These are phyloP conservation scores for Pythium coloratum DNA, from an alignment of 352 stramenopile species.

Conservation along the genomic window DNA sequence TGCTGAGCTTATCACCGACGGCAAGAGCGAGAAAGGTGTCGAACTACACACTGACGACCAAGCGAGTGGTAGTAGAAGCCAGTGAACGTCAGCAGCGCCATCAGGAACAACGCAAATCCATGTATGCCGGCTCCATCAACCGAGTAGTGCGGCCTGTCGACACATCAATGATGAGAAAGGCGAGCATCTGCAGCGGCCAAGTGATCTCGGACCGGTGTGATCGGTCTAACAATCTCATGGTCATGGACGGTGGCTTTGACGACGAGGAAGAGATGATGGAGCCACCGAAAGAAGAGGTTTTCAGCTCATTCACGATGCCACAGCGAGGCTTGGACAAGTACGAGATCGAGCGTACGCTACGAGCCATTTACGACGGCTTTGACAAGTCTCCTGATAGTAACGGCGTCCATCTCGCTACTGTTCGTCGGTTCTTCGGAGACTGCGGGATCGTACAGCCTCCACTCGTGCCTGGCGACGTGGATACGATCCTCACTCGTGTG, in stretches of 20 bases:
- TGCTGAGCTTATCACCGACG: constrained; percentile 22
- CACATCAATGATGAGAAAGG: constrained; percentile 18
- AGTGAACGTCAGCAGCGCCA: constrained; percentile 17
- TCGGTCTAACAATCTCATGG: constrained; percentile 10
- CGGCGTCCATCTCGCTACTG: constrained; percentile 62
- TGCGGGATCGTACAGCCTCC: constrained; percentile 58
- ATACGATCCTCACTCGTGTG: constrained; percentile 66
- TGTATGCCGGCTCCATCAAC: constrained; percentile 21
- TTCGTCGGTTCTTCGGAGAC: constrained; percentile 68
- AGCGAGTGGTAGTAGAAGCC: constrained; percentile 16
- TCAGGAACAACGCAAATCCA: constrained; percentile 25
- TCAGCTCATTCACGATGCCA: not conserved
- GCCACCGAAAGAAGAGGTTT: constrained; percentile 20
- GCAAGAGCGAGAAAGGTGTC: constrained; percentile 17
- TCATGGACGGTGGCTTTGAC: constrained; percentile 7
- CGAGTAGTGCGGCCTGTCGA: constrained; percentile 16
- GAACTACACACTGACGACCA: constrained; percentile 27
- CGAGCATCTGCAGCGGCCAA: constrained; percentile 18
- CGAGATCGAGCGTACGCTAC: constrained; percentile 40
- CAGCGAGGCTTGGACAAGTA: constrained; percentile 22
- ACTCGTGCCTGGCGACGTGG: constrained; percentile 55
- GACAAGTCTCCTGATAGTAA: constrained; percentile 46
- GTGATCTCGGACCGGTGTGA: constrained; percentile 2
- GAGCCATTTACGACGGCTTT: constrained; percentile 47
- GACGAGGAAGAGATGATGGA: constrained; percentile 25